These are phyloP conservation scores for Yamadazyma tumulicola DNA, from an alignment of 805 yeast species.

Conservation along the genomic window DNA sequence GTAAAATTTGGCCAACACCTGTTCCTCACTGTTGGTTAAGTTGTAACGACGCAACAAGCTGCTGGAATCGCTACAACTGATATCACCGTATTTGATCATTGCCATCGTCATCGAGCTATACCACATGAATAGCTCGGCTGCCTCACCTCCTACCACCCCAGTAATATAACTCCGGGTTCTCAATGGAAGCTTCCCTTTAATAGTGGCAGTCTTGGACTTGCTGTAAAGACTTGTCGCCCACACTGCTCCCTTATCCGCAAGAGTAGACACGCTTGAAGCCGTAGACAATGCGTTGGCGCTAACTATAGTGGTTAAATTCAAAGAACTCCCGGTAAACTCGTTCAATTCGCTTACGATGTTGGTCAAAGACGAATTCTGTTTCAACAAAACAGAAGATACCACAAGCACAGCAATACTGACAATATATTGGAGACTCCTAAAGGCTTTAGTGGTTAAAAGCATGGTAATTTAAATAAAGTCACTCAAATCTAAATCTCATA, in stretches of 20 bases:
- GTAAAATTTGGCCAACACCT: conserved; percentile 1
- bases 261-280: conserved; percentile 3
- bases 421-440: conserved; percentile 1
- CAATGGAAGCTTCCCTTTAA: not conserved
- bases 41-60: conserved; percentile 9
- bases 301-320: conserved; percentile 4
- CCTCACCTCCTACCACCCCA: conserved; percentile 8
- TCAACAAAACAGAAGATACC: not conserved
- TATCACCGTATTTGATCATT: conserved; percentile 7
- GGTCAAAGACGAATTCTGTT: conserved; percentile 1
- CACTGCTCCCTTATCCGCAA: conserved; percentile 3
- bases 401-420: not conserved
- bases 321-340: conserved; percentile 1
- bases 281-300: conserved; percentile 3
- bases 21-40: conserved; percentile 3
- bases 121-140: conserved; percentile 10
- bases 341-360: conserved; percentile 4
- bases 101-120: conserved; percentile 8
- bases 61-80: conserved; percentile 7
- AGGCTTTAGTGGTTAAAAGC: conserved; percentile 3
- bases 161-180: conserved; percentile 7
- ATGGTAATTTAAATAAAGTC: no score
- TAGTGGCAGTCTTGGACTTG: not conserved
- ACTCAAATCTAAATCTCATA: no score
- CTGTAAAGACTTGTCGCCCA: not conserved